Conservation (phyloP, 208 protist genomes). For the Trypanosoma caninum region DNA sequence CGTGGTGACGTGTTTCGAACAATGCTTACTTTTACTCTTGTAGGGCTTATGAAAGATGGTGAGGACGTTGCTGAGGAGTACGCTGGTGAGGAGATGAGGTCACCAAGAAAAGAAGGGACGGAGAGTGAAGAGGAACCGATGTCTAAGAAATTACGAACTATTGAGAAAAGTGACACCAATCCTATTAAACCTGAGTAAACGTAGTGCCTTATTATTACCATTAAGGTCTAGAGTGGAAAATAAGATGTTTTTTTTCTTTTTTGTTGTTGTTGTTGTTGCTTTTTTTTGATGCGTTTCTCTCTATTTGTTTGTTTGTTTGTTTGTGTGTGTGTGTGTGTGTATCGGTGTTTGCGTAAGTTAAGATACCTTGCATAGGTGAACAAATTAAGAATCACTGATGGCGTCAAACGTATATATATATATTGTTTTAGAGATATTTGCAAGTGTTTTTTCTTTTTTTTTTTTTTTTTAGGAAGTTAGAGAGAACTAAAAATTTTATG, state of each 20-base stretch:
- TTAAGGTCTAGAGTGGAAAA: no score
- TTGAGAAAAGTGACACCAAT: background rate
- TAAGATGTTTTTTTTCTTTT: no score
- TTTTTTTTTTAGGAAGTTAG: no score
- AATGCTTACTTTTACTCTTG: constrained; percentile 58
- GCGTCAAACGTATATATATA: no score
- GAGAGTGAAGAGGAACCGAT: constrained; percentile 12
- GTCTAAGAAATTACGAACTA: background rate
- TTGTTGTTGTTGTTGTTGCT: constrained; percentile 15
- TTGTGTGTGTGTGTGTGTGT: background rate
- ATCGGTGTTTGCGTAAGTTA: background rate
- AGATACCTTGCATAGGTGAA: no score
- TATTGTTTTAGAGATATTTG: no score
- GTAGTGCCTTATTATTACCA: no score
- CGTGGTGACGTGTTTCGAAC: constrained; percentile 78
- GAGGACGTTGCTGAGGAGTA: constrained; percentile 40
- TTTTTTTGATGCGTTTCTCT: background rate
- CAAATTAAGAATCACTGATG: no score
- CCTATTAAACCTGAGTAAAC: no score
- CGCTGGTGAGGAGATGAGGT: background rate
- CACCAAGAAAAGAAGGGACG: background rate
- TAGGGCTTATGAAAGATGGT: constrained; percentile 60
- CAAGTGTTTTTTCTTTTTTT: no score
- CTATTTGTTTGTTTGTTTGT: background rate
- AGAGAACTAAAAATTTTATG: no score